These are phyloP conservation scores for Vigna mungo DNA, from an alignment of 306 rosid genomes.

Conservation along the genomic window DNA sequence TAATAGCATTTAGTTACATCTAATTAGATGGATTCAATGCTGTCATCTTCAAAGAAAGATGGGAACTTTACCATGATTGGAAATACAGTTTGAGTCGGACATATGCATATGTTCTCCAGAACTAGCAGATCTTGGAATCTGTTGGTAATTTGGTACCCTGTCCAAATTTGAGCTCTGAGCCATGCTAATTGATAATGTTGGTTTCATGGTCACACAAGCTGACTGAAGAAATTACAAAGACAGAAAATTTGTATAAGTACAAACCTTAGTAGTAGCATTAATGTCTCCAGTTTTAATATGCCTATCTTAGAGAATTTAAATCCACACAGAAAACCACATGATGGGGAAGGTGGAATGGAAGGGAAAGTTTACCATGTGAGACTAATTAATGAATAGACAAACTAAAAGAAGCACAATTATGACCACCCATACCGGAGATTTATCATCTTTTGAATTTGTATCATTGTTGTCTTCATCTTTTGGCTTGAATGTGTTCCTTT, in stretches of 20 bases:
- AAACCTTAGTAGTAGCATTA: conserved; percentile 17
- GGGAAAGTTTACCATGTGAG: conserved; percentile 9
- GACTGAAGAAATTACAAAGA: conserved; percentile 47
- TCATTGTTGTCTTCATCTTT: conserved; percentile 34
- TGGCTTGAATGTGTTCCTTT: conserved; percentile 48
- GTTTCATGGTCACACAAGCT: conserved; percentile 48
- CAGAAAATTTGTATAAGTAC: conserved; percentile 30
- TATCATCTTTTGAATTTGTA: conserved; percentile 43
- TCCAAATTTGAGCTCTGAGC: conserved; percentile 41
- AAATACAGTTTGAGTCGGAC: conserved; percentile 31
- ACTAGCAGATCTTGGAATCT: conserved; percentile 39
- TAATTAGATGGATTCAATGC: conserved; percentile 10
- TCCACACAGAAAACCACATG: background rate
- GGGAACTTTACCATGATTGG: conserved; percentile 51
- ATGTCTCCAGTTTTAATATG: conserved; percentile 12
- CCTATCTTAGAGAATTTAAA: conserved; percentile 4
- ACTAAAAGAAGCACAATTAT: conserved; percentile 25
- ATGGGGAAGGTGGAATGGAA: background rate
- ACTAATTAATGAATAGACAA: conserved; percentile 9
- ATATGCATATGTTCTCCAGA: conserved; percentile 37
- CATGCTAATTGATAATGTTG: conserved; percentile 51
- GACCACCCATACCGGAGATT: conserved; percentile 50
- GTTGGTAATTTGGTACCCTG: conserved; percentile 49
- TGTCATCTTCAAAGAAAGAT: conserved; percentile 29
- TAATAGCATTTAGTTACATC: background rate